Base-by-base conservation (phyloP, 306 rosid species). In the Sechiopsis laciniata region DNA sequence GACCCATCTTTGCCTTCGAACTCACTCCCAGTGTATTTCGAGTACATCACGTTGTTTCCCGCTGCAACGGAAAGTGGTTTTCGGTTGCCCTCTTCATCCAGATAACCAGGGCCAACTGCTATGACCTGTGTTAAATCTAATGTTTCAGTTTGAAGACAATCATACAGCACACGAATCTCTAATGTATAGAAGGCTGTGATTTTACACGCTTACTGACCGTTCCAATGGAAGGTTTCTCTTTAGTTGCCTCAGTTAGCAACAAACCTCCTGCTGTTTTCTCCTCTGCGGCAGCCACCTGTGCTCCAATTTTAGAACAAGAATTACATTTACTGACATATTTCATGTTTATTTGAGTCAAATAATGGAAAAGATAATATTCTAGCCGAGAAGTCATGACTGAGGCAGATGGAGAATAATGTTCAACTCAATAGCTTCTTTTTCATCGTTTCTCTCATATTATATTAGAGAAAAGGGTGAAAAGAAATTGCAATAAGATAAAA, bases 1-100 rank as follows among this genome's bases (percentile, higher is more conserved):
- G 82, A 82, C 26, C 92, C 93, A 75, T 95, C 99, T 77, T 95
- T 89, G 66, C 97, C 95, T 83, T 88, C 88, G 88, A 91, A 95
- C 82, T 95, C 96, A 42, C 81, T 95, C 71, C 97, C 90, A 0
- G 91, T 96, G 3, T 91, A 95, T 70, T 89, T 88, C 53, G 97
- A 89, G 87, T 86, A 95, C 85, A 95, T 10, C 19, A 91, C 95
- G 1, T 87, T 88, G 77, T 81, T 85, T 35, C 95, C 96, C 1
- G 88, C 56, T 14, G 65, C 24, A 2, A 85, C 2, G 60, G 90
- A 54, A 65, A 88, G 71, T 0, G 96, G 86, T 75, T 88, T 95
- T 79, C 64, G 75, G 65, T 86, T 88, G 58, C 99, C 97, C 80
- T 85, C 91, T 64, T 91, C 99, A 7, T 95, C 96, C 55, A 85